A percentile compares a stretch with the other conserved stretches of the same genome.
phyloP scores from a whole-genome alignment of 352 stramenopile species.

The Elongisporangium prolatum region DNA sequence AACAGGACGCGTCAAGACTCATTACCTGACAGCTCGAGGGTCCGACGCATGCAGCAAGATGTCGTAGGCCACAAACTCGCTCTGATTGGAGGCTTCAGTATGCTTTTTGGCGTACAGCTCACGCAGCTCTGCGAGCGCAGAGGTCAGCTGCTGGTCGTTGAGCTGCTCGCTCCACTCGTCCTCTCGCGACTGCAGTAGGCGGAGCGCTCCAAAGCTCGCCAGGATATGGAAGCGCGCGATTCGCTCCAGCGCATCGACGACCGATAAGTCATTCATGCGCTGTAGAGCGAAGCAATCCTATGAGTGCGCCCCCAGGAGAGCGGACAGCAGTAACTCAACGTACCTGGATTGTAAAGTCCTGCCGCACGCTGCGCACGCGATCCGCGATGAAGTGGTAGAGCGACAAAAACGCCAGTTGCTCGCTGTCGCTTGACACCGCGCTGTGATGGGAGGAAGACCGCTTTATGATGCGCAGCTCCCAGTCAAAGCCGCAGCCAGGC shows the following conservation, averaged over 20 bases:
- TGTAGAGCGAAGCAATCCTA: conserved; percentile 5
- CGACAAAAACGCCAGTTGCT: conserved; percentile 30
- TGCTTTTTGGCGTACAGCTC: conserved; percentile 21
- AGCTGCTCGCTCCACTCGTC: conserved; percentile 66
- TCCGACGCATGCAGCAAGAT: conserved; percentile 57
- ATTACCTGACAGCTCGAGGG: conserved; percentile 28
- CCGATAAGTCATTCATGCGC: conserved; percentile 26
- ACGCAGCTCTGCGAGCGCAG: conserved; percentile 49
- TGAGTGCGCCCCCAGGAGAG: no score
- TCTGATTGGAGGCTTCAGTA: not conserved
- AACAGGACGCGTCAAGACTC: no score
- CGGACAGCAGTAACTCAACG: not conserved
- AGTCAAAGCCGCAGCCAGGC: conserved; percentile 28
- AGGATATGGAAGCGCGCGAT: conserved; percentile 56
- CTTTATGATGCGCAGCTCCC: not conserved
- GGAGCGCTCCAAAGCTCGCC: conserved; percentile 27
- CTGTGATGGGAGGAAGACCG: not conserved
- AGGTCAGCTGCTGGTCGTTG: conserved; percentile 65
- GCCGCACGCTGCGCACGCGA: conserved; percentile 60
- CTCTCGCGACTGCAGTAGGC: conserved; percentile 21
- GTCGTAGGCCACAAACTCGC: conserved; percentile 54
- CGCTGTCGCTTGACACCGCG: not conserved
- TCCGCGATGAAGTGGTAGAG: conserved; percentile 73
- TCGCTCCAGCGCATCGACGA: conserved; percentile 40
- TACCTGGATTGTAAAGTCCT: conserved; percentile 73